Percentiles rank a stretch among this genome's conserved stretches.
Conservation (phyloP, 148 eudicot genomes). For the Silene latifolia region DNA sequence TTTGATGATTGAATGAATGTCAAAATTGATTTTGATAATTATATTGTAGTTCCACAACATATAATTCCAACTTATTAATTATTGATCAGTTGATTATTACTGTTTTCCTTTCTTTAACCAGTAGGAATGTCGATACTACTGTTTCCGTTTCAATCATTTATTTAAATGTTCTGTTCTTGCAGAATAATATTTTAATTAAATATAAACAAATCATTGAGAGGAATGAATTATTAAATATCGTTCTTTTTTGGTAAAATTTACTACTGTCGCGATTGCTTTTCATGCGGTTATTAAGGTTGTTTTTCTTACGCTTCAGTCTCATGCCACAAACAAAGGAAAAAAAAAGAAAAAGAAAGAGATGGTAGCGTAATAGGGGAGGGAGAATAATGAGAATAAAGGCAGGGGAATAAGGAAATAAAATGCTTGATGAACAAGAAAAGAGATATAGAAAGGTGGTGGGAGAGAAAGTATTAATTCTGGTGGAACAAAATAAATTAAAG, state of each 20-base stretch:
- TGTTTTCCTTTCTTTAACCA: too few relatives aligned
- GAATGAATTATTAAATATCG: too few relatives aligned
- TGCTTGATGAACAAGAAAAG: constrained; percentile 8
- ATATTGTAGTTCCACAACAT: background rate
- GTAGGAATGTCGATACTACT: too few relatives aligned
- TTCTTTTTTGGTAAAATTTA: too few relatives aligned
- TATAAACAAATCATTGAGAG: too few relatives aligned
- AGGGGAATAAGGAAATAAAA: background rate
- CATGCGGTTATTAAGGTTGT: too few relatives aligned
- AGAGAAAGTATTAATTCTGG: constrained; percentile 6
- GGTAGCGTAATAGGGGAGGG: background rate
- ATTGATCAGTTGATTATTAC: background rate
- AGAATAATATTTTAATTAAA: too few relatives aligned
- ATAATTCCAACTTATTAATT: background rate
- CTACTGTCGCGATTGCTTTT: too few relatives aligned
- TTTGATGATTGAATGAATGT: constrained; percentile 13
- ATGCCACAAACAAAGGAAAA: too few relatives aligned
- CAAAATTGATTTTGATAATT: constrained; percentile 8
- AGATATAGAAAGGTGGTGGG: background rate
- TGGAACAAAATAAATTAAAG: background rate
- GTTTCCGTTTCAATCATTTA: too few relatives aligned
- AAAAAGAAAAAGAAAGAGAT: background rate
- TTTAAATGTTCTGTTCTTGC: too few relatives aligned
- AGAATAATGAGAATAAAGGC: constrained; percentile 7
- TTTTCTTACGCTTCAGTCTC: too few relatives aligned